Evolutionary conservation across 805 yeast genomes (phyloP), one percentile per base, ranked within the genome.

Genomic region (Candida ficus): DNA sequence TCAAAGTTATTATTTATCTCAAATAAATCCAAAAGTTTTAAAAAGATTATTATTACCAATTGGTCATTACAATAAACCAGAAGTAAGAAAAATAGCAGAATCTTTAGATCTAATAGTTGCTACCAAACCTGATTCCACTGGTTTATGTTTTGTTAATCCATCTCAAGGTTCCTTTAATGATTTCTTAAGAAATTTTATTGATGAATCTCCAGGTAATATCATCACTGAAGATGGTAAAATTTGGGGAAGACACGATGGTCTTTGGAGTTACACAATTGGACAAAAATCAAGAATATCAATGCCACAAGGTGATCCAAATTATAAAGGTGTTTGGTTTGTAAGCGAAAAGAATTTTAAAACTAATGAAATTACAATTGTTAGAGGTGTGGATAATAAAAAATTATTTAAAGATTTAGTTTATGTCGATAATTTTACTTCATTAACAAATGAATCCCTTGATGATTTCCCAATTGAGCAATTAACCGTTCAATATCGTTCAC

Each of bases 191-290:
- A 91, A 89, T 48, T 93, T 83, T 54, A 67, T 91, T 4, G 74
- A 70, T 11, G 80, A 83, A 2, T 68, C 69, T 7, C 88, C 88
- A 1, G 99, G 98, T 0, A 73, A 84, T 44, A 77, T 93, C 8
- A 70, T 87, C n/a, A 83, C 90, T 0, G 76, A 73, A 42, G 83
- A 77, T 41, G 95, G 95, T 5, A 66, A 63, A 38, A 68, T 77
- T 0, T 88, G 93, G 77, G 98, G 96, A 0, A 52, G 60, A 35
- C 99, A 93, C 60, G 64, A 73, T 21, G 99, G 99, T 0, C 58
- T 93, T 9, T 93, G 98, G 98, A 78, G 84, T 35, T 91, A 87
- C n/a, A 93, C 99, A 0, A 78, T 91, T 18, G 99, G 99, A 0
- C 98, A 93, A 62, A 76, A 80, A 46, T 33, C 37, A 14, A 79